Evolutionary conservation across 2,329 filamentous ascomycete genomes (phyloP).

Genomic region (Dothistroma septosporum): DNA sequence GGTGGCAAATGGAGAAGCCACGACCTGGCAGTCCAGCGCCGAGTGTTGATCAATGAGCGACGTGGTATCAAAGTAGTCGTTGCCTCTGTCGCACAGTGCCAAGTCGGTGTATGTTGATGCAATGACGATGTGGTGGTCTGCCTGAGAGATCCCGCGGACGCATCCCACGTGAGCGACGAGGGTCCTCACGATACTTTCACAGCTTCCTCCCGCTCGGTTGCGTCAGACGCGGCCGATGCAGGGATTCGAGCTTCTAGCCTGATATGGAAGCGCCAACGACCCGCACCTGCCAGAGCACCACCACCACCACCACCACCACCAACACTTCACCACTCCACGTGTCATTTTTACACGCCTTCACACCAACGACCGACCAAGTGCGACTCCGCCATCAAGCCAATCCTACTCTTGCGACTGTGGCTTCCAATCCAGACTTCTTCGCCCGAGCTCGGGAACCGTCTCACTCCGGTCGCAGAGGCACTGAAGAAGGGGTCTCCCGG

Average conservation of each 20-base stretch:
- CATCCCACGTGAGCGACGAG: neutral
- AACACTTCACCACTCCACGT: neutral
- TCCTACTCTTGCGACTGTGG: neutral
- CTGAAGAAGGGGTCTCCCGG: neutral
- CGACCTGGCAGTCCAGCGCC: neutral
- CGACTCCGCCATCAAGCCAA: neutral
- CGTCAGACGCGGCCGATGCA: neutral
- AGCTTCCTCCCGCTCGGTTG: neutral
- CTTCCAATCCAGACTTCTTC: neutral
- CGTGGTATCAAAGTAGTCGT: neutral
- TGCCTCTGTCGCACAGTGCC: no score
- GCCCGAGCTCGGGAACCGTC: neutral
- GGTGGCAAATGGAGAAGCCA: constrained; percentile 11
- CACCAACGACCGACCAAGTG: neutral
- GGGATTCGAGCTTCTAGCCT: neutral
- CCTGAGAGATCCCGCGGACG: neutral
- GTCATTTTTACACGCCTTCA: neutral
- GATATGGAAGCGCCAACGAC: neutral
- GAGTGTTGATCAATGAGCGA: neutral
- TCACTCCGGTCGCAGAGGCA: constrained; percentile 2
- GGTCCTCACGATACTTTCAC: neutral
- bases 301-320: neutral
- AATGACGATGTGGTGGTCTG: neutral
- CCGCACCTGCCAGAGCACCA: neutral
- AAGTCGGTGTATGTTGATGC: neutral